Evolutionary conservation across 345 rosid species (phyloP).

Genomic region (Lenwebbia sp.): DNA sequence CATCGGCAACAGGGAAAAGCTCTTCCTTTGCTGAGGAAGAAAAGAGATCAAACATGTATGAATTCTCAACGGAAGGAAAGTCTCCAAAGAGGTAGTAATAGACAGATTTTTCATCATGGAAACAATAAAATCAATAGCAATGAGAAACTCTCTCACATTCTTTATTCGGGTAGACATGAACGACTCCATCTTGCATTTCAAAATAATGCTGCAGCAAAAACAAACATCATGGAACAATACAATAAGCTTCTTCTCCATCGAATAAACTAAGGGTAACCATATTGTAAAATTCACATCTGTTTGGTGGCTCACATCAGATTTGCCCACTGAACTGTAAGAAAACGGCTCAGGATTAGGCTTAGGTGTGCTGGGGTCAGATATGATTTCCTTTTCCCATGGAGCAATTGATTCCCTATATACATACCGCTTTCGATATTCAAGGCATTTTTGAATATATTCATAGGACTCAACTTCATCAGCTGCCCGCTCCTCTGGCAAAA

Average conservation of each 20-base stretch:
- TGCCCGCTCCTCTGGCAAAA: conserved; percentile 61
- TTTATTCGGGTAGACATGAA: conserved; percentile 81
- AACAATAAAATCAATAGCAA: background rate
- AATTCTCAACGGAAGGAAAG: background rate
- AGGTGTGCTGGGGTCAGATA: conserved; percentile 95
- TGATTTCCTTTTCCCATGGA: conserved; percentile 95
- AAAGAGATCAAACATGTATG: background rate
- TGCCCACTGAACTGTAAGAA: conserved; percentile 59
- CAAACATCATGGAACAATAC: background rate
- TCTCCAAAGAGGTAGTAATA: background rate
- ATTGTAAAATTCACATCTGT: background rate
- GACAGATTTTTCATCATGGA: background rate
- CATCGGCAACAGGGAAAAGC: conserved; percentile 86
- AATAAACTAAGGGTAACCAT: background rate
- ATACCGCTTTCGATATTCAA: conserved; percentile 77
- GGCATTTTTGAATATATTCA: conserved; percentile 82
- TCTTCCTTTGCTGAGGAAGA: conserved; percentile 54
- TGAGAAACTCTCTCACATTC: conserved; percentile 40
- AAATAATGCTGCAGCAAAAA: conserved; percentile 62
- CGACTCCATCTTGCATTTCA: conserved; percentile 92
- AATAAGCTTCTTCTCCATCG: background rate
- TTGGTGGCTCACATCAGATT: conserved; percentile 56
- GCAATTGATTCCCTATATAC: conserved; percentile 75
- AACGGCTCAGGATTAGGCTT: conserved; percentile 91
- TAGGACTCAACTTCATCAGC: conserved; percentile 81